Evolutionary conservation across 306 rosid species (phyloP), one percentile per base, ranked within the genome.

Genomic region (Heteromeles arbutifolia): DNA sequence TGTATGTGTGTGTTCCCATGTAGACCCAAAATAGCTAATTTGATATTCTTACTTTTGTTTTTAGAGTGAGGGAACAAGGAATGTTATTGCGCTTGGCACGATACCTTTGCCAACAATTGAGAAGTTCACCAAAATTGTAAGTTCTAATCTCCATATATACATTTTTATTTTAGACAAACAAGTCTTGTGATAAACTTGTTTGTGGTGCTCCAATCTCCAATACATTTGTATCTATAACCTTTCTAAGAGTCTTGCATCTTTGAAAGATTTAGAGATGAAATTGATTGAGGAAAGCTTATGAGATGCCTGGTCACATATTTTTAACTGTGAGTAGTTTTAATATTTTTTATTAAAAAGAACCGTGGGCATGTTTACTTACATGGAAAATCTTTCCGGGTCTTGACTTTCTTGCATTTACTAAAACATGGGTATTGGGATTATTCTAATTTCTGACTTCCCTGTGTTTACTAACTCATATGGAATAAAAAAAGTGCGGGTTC

Each of bases 11-110:
- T 43, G 34, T 26, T 37, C 50, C 17, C 12, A 3, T 67, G 32
- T 37, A 29, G 7, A 26, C 17, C 32, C 22, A 31, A 34, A 10
- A 29, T 75, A 17, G 32, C 50, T 41, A 75, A 7, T 72, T 77
- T 80, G 59, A 74, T 72, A 70, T 78, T 57, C 53, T 72, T 58
- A 59, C 19, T 84, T 53, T 58, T 37, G 10, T 81, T 81, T 81
- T 70, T 63, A 95, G 99, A 90, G 93, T 71, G 99, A 92, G 82
- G 96, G 97, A 82, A 92, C 96, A 26, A 80, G 90, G 85, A 90
- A 88, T 82, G 79, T 89, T 67, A 88, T 92, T 83, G 76, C 90
- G 53, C 92, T 92, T 73, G 99, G 99, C 80, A 90, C 97, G 29
- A 92, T 95, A 76, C 91, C 99, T 15, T 81, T 92, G 81, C 85